Conservation (phyloP, 2,329 filamentous ascomycete genomes). For the Diaporthe citriasiana region DNA sequence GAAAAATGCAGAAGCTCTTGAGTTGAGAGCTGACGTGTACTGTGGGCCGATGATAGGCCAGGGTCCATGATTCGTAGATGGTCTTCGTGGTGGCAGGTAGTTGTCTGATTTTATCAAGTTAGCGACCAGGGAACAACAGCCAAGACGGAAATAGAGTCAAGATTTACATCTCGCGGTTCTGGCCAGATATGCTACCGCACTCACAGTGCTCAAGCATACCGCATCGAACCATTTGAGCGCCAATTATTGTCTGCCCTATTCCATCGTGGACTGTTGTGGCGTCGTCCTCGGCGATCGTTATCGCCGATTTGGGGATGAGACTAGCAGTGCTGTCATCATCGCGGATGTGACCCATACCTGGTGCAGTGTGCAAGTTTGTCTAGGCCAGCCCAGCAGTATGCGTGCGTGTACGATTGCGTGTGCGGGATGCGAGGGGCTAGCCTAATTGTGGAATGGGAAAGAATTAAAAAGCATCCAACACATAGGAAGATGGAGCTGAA, state of each 20-base stretch:
- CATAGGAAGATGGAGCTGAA: not conserved
- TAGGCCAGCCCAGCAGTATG: not conserved
- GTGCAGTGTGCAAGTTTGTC: not conserved
- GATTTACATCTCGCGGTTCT: slow-evolving; percentile 2
- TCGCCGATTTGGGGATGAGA: not conserved
- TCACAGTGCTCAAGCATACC: not conserved
- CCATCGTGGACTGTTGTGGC: not conserved
- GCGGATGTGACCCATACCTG: not conserved
- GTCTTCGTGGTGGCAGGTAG: slow-evolving; percentile 17
- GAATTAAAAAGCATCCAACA: no score
- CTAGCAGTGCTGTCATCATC: slow-evolving; percentile 12
- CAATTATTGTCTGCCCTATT: not conserved
- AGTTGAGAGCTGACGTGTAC: not conserved
- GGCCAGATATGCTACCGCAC: not conserved
- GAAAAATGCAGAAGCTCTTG: not conserved
- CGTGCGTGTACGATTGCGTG: not conserved
- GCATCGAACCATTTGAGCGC: not conserved
- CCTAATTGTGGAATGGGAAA: not conserved
- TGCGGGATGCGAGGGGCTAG: not conserved
- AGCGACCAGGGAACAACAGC: not conserved
- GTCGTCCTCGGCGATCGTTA: slow-evolving; percentile 7
- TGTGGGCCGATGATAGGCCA: slow-evolving; percentile 10
- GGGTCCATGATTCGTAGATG: slow-evolving; percentile 20
- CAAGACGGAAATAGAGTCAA: not conserved
- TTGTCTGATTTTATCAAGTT: slow-evolving; percentile 1